Evolutionary conservation across 768 basidiomycete species (phyloP), one percentile per base, ranked within the genome.

Genomic region (Tulasnella sp.): DNA sequence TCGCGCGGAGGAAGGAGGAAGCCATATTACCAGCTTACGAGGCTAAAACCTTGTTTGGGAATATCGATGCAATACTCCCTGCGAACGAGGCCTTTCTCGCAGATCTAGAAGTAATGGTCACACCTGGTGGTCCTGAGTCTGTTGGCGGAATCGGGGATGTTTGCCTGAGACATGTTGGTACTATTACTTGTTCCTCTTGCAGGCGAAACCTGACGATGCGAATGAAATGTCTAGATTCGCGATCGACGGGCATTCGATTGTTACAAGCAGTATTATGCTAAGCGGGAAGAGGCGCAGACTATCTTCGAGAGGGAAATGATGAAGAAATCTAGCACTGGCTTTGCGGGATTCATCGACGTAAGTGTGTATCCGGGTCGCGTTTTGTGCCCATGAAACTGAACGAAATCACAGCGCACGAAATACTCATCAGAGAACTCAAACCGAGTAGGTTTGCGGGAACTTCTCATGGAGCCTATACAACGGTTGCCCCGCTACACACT

Each of bases 391-490:
- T 64, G 23, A 49, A 65, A 5, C 42, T 51, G 23, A 59, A 45
- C n/a, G 51, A 61, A 62, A 62, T 60, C 58, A 17, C 65, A 93
- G 88, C 84, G 84, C 60, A 84, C 90, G 70, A 93, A 95, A 75
- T 95, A 94, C 68, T 82, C 85, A 63, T 80, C 80, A 15, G 21
- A 88, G 88, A 64, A 70, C 77, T 29, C 78, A 78, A 66, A 92
- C 68, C 87, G 91, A 42, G 80, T 95, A 58, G 92, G 89, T 45
- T 75, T 97, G 56, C 80, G 93, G 26, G 93, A 95, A 69, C 80
- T 96, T 51, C 77, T 97, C 21, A 95, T 95, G 84, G 94, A 98
- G 65, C 94, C 94, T 15, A 90, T 96, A 4, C 94, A 98, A 68
- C 83, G 94, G 32, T 91, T 98, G 67, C 93, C 94, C 3, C 78